Conservation (phyloP, 495 filamentous ascomycete genomes). For the Lasiosphaeriaceae sp. region DNA sequence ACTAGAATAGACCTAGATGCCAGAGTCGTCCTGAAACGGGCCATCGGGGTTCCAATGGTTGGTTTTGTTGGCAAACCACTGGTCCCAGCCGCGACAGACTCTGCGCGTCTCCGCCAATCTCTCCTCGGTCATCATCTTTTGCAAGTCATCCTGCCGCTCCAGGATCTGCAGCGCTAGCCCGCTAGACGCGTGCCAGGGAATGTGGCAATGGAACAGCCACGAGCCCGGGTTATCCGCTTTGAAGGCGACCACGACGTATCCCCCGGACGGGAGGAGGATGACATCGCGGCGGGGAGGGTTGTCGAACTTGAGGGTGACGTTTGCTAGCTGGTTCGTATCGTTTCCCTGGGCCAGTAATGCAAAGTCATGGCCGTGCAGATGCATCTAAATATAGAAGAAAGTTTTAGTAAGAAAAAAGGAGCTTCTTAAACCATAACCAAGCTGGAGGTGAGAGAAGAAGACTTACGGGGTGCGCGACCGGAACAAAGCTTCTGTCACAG, state of each 20-base stretch:
- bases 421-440: too few species aligned
- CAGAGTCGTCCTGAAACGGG: constrained; percentile 29
- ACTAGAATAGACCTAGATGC: constrained; percentile 21
- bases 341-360: constrained; percentile 35
- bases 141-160: constrained; percentile 32
- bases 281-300: constrained; percentile 25
- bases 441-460: background rate
- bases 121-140: constrained; percentile 18
- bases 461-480: constrained; percentile 30
- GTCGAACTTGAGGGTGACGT: constrained; percentile 15
- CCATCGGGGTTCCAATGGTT: constrained; percentile 8
- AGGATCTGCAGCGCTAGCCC: constrained; percentile 42
- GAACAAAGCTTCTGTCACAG: constrained; percentile 4
- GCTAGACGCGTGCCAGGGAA: constrained; percentile 42
- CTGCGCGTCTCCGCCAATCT: constrained; percentile 11
- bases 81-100: constrained; percentile 31
- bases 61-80: constrained; percentile 17
- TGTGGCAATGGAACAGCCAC: constrained; percentile 39
- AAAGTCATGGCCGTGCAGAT: constrained; percentile 59
- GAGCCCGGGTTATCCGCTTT: constrained; percentile 36
- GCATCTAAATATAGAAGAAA: constrained; percentile 24
- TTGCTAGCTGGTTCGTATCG: constrained; percentile 4
- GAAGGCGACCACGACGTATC: constrained; percentile 34
- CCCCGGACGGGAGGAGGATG: constrained; percentile 32
- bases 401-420: background rate